Evolutionary conservation across 257 asterid species (phyloP), one percentile per base, ranked within the genome.

Genomic region (Solanum commersonii): DNA sequence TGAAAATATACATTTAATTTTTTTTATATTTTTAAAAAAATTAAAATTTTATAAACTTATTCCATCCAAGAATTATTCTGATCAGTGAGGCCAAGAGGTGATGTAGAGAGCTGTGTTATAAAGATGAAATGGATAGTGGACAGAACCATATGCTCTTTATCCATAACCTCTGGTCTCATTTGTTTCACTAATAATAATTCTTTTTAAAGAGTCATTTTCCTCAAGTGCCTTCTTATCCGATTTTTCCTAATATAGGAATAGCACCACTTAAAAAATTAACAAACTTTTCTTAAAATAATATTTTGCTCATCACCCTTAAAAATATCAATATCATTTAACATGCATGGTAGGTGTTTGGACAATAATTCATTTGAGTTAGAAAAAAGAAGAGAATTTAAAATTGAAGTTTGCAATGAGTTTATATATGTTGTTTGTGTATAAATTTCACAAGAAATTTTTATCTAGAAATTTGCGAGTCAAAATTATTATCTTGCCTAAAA

Each of bases 141-240:
- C 85, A 81, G 85, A 81, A 81, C 70, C 85, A 46, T 81, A 81
- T 81, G 85, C 70, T 81, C 68, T 81, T 25, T 81, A 81, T 81
- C 85, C 70, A 49, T 81, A 81, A 81, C 68, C 42, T 81, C 42
- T 81, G 85, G 29, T 81, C 42, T 81, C 85, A 46, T 81, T 81
- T 81, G 20, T 29, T 46, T 81, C 85, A 29, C 85, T 73, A 73
- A 73, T 73, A 34, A 34, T 44, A 42, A n/a, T 81, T 49, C 25
- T 81, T 46, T 81, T 46, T 18, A 46, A 46, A 46, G 27, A 29
- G 70, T 81, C 85, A 81, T 81, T 81, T 81, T 81, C 70, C 40
- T 29, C 20, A 79, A 81, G 40, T 29, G 68, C 68, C 70, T 81
- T 81, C 85, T 81, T 81, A 49, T 49, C 70, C 68, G 42, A 29